phyloP scores from a whole-genome alignment of 768 basidiomycete species.

The Trichaptum fuscoviolaceum region DNA sequence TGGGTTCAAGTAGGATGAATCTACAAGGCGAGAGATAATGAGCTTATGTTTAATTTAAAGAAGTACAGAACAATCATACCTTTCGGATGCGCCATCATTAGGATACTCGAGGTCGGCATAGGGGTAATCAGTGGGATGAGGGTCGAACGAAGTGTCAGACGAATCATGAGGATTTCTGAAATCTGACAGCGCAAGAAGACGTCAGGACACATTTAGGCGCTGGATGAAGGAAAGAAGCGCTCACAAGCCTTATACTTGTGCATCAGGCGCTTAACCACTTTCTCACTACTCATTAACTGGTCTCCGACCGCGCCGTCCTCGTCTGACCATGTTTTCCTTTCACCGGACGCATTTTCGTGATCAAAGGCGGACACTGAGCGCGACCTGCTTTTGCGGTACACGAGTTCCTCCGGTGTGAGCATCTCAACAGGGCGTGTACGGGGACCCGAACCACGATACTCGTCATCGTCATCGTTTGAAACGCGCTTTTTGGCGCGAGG shows the following conservation, averaged over 20 bases:
- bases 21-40: slow-evolving; percentile 27
- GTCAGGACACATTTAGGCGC: neutral
- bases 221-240: slow-evolving; percentile 6
- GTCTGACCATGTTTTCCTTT: slow-evolving; percentile 44
- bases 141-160: slow-evolving; percentile 57
- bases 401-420: slow-evolving; percentile 44
- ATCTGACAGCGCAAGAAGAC: slow-evolving; percentile 37
- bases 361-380: slow-evolving; percentile 58
- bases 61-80: slow-evolving; percentile 32
- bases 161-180: slow-evolving; percentile 66
- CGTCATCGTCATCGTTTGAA: neutral
- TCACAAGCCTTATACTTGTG: slow-evolving; percentile 67
- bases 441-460: neutral
- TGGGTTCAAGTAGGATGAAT: slow-evolving; percentile 73
- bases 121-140: slow-evolving; percentile 54
- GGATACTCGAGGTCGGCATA: slow-evolving; percentile 73
- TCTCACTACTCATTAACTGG: slow-evolving; percentile 56
- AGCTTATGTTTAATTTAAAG: slow-evolving; percentile 3
- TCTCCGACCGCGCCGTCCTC: slow-evolving; percentile 49
- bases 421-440: slow-evolving; percentile 22
- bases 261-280: slow-evolving; percentile 55
- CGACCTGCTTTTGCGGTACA: slow-evolving; percentile 54
- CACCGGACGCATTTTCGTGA: slow-evolving; percentile 29
- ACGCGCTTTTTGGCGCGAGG: slow-evolving; percentile 1
- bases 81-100: slow-evolving; percentile 61